A percentile compares a stretch with the other conserved stretches of the same genome.
Evolutionary conservation across 169 alveolate genomes (phyloP).

Genomic region (Hammondia hammondi): DNA sequence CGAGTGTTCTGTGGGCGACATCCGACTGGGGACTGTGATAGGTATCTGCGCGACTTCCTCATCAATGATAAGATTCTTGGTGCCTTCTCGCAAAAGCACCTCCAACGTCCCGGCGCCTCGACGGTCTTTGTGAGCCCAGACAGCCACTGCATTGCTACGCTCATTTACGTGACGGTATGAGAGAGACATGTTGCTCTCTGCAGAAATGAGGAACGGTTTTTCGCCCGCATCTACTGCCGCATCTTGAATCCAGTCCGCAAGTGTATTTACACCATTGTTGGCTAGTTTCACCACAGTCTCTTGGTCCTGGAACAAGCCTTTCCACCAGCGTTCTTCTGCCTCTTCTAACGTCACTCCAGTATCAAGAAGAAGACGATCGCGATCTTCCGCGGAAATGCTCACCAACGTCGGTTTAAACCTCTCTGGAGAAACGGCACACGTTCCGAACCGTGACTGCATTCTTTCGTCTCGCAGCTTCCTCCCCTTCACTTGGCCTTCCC

Average conservation of each 20-base stretch:
- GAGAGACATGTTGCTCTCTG: neutral
- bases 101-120: slow-evolving; percentile 4
- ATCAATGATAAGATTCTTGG: neutral
- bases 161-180: slow-evolving; percentile 2
- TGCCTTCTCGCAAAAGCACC: neutral
- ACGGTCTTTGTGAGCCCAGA: slow-evolving; percentile 8
- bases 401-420: neutral
- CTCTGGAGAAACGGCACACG: neutral
- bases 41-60: neutral
- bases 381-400: slow-evolving; percentile 27
- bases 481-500: neutral
- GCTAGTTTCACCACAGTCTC: neutral
- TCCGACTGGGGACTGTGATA: neutral
- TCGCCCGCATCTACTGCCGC: slow-evolving; percentile 23
- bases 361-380: slow-evolving; percentile 24
- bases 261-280: neutral
- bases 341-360: slow-evolving; percentile 20
- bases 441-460: neutral
- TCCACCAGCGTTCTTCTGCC: slow-evolving; percentile 38
- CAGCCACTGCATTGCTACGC: neutral
- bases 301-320: slow-evolving; percentile 9
- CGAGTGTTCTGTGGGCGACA: neutral
- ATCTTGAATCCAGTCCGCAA: slow-evolving; percentile 31
- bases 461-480: neutral
- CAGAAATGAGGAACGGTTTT: neutral